Evolutionary conservation across 1,139 yeast species (phyloP), one percentile per base, ranked within the genome.

Genomic region (Lodderomyces elongisporus): DNA sequence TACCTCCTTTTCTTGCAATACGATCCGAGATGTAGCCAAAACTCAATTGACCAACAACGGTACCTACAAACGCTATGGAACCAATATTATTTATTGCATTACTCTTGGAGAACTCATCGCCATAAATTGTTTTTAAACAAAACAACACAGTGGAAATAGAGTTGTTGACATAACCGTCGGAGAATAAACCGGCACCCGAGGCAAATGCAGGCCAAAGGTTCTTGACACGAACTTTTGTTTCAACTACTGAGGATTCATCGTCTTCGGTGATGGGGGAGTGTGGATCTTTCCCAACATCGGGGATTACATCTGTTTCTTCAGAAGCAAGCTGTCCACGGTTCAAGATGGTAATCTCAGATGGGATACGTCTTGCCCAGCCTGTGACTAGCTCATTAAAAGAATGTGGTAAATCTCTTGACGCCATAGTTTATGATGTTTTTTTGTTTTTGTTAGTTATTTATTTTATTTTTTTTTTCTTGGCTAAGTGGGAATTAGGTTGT

Each of bases 1-100:
- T 87, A 31, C 94, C 94, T 6, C 69, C 58, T 51, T 81, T 85
- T 61, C 96, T 77, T 9, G 88, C 81, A 45, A 78, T 65, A 49
- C 79, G 74, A 59, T 88, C 96, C 13, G 94, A 74, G 33, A 84
- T 61, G 49, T 77, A 79, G 31, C 96, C 96, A 57, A 88, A 87
- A 2, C 67, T 35, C 35, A 88, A 68, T 64, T 80, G 89, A 28
- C 96, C 96, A n/a, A 84, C 71, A 32, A 88, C 93, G 3, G 89
- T 87, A 48, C 96, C 96, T 9, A 74, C 95, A 52, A 88, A 88
- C 0, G 88, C 95, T 51, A 88, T 83, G n/a, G 95, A 78, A 0
- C 93, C 71, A 35, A 88, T 84, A 50, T 87, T 85, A 41, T 77
- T 70, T 37, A 83, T 75, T 17, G 95, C 95, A 32, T 60, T 56